A percentile compares a stretch with the other conserved stretches of the same genome.
Evolutionary conservation across 2,329 filamentous ascomycete species (phyloP).

Genomic region (Daldinia sp.): DNA sequence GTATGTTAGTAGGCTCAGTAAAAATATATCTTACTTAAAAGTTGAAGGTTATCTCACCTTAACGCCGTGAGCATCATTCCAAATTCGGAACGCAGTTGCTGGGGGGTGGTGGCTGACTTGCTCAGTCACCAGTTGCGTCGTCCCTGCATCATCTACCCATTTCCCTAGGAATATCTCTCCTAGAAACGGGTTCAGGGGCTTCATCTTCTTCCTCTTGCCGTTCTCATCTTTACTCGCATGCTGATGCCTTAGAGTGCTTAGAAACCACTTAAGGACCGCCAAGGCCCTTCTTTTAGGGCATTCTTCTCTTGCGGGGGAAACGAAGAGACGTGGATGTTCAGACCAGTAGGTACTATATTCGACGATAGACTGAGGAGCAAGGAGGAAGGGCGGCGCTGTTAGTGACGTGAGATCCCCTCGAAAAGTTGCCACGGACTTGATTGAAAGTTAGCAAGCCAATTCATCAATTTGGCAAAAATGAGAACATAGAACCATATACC

Average conservation of each 20-base stretch:
- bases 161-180: constrained; percentile 93
- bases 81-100: constrained; percentile 92
- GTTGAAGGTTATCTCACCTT: constrained; percentile 26
- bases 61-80: constrained; percentile 84
- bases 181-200: constrained; percentile 94
- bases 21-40: neutral
- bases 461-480: neutral
- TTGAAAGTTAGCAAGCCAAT: constrained; percentile 4
- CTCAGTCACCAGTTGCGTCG: constrained; percentile 88
- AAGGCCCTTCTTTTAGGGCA: constrained; percentile 84
- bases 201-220: constrained; percentile 87
- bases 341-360: constrained; percentile 87
- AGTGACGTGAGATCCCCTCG: constrained; percentile 82
- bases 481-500: constrained; percentile 22
- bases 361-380: constrained; percentile 78
- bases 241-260: constrained; percentile 91
- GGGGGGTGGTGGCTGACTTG: constrained; percentile 96
- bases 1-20: neutral
- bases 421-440: constrained; percentile 78
- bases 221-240: constrained; percentile 77
- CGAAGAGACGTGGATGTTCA: constrained; percentile 78
- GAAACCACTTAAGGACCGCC: constrained; percentile 94
- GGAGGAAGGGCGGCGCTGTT: constrained; percentile 83
- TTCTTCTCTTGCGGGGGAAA: constrained; percentile 80
- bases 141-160: constrained; percentile 84